Conservation (phyloP, 495 filamentous ascomycete genomes). For the Physcia stellaris region DNA sequence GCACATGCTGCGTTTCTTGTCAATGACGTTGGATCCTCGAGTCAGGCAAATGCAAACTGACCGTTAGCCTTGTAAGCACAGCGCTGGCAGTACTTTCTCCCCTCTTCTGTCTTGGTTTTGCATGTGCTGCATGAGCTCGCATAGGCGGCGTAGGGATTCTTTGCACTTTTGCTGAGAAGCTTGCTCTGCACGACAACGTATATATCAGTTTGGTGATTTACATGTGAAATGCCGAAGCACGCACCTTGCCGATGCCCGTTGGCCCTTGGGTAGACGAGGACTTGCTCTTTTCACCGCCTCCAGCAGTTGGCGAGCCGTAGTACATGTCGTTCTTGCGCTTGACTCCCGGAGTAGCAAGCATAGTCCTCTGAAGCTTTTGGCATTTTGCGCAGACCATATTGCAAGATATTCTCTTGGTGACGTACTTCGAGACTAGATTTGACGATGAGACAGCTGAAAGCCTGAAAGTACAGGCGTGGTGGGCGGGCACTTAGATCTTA, state of each 20-base stretch:
- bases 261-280: constrained; percentile 41
- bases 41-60: too few relatives aligned
- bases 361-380: constrained; percentile 47
- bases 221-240: too few relatives aligned
- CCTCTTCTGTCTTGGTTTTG: constrained; percentile 52
- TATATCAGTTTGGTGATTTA: too few relatives aligned
- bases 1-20: constrained; percentile 55
- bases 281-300: constrained; percentile 12
- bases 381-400: constrained; percentile 61
- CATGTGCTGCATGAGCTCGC: constrained; percentile 45
- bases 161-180: constrained; percentile 50
- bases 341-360: constrained; percentile 53
- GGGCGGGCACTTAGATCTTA: too few relatives aligned
- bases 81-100: constrained; percentile 46
- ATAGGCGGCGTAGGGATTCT: constrained; percentile 59
- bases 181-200: constrained; percentile 45
- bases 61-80: constrained; percentile 55
- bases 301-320: constrained; percentile 42
- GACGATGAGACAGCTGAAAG: background rate
- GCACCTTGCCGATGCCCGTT: constrained; percentile 41
- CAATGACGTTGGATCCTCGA: too few relatives aligned
- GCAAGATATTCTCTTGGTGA: too few relatives aligned
- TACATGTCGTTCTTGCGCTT: constrained; percentile 63
- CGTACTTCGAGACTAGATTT: too few relatives aligned
- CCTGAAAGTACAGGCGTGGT: background rate